These are phyloP conservation scores for Bipolaris victoriae DNA, from an alignment of 2,329 filamentous ascomycete genomes.

Conservation along the genomic window DNA sequence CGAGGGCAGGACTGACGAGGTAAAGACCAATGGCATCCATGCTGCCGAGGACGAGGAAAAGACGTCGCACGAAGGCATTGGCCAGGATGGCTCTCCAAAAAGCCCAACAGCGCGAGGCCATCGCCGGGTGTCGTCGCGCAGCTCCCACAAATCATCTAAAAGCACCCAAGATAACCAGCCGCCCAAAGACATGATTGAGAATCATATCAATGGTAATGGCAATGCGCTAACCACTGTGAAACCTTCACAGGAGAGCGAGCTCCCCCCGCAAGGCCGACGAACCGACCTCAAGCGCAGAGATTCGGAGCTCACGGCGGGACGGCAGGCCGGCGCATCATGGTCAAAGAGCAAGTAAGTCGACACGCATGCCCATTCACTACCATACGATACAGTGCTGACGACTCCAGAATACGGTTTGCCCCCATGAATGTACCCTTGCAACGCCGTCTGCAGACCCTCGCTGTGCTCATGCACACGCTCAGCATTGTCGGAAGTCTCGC, in stretches of 20 bases:
- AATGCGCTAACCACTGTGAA: slow-evolving; percentile 55
- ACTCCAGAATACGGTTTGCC: slow-evolving; percentile 76
- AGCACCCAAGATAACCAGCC: slow-evolving; percentile 37
- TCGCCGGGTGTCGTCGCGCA: slow-evolving; percentile 38
- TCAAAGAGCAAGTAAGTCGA: slow-evolving; percentile 53
- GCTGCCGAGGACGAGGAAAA: slow-evolving; percentile 17
- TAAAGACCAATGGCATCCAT: slow-evolving; percentile 24
- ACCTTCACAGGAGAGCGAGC: slow-evolving; percentile 47
- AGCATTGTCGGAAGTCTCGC: slow-evolving; percentile 63
- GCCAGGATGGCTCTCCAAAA: slow-evolving; percentile 41
- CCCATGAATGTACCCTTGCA: slow-evolving; percentile 73
- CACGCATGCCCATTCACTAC: neutral
- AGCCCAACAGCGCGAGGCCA: slow-evolving; percentile 40
- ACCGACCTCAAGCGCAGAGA: slow-evolving; percentile 43
- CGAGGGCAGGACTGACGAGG: slow-evolving; percentile 21
- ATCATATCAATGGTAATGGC: slow-evolving; percentile 53
- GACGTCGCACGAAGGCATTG: slow-evolving; percentile 39
- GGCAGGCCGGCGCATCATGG: slow-evolving; percentile 62
- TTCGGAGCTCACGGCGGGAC: slow-evolving; percentile 58
- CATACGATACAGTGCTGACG: neutral
- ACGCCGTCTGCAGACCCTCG: slow-evolving; percentile 57
- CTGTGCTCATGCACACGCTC: slow-evolving; percentile 58
- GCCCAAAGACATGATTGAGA: slow-evolving; percentile 51
- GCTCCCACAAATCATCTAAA: slow-evolving; percentile 40
- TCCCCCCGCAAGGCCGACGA: slow-evolving; percentile 30